These are phyloP conservation scores for Microdochium paspali DNA, from an alignment of 2,329 filamentous ascomycete genomes.

Conservation along the genomic window DNA sequence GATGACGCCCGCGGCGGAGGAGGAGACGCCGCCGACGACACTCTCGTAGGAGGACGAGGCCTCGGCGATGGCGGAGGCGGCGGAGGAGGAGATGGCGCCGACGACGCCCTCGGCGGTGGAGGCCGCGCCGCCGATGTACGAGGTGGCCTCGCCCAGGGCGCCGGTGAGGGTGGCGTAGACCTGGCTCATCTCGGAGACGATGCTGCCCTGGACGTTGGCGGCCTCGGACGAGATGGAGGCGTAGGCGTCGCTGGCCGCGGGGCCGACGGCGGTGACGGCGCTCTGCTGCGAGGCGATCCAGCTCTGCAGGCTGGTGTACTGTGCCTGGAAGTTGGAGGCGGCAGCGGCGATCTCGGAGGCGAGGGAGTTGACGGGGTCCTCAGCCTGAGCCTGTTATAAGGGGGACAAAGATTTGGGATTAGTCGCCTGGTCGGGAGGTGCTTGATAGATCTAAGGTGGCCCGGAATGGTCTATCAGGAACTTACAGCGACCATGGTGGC, in stretches of 20 bases:
- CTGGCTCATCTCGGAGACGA: background rate
- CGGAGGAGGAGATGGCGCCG: background rate
- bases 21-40: background rate
- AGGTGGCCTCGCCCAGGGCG: background rate
- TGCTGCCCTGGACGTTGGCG: background rate
- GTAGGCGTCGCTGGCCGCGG: background rate
- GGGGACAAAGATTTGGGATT: background rate
- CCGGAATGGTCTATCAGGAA: too few species aligned
- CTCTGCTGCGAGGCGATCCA: background rate
- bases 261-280: background rate
- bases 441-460: too few species aligned
- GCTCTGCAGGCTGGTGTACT: slow-evolving; percentile 1
- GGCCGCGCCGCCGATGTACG: background rate
- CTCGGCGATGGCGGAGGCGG: background rate
- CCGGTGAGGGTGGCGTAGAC: background rate
- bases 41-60: background rate
- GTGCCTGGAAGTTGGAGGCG: background rate
- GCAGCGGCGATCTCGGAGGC: background rate
- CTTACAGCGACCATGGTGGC: background rate
- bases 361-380: background rate
- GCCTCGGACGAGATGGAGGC: background rate
- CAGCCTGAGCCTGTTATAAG: background rate
- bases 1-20: background rate
- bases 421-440: background rate
- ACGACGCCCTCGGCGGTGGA: background rate